A percentile compares a stretch with the other conserved stretches of the same genome.
These are phyloP conservation scores for Blastobotrys illinoisensis DNA, from an alignment of 1,139 yeast genomes.

Conservation along the genomic window DNA sequence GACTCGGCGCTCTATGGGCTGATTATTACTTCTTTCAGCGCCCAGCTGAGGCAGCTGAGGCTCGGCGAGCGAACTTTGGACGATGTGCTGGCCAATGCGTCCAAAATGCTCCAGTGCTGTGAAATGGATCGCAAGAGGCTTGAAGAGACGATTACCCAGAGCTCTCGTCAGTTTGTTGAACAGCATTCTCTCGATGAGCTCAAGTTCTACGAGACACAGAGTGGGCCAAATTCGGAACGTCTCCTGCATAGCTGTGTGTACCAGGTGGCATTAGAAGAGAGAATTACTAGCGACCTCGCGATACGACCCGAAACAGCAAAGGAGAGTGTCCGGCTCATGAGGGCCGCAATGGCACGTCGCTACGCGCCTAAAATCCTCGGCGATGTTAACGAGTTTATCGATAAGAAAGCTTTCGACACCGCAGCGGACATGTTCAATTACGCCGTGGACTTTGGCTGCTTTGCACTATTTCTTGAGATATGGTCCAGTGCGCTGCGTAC, in stretches of 20 bases:
- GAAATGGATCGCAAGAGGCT: not conserved
- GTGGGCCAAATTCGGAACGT: not conserved
- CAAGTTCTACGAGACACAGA: not conserved
- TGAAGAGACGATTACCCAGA: not conserved
- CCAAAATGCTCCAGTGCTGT: conserved; percentile 1
- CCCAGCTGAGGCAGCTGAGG: not conserved
- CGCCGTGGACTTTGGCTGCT: not conserved
- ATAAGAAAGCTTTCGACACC: not conserved
- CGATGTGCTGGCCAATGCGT: not conserved
- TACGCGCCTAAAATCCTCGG: not conserved
- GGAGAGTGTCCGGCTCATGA: not conserved
- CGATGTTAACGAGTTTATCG: not conserved
- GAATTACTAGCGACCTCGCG: not conserved
- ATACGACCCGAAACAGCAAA: not conserved
- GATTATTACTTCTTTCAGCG: not conserved
- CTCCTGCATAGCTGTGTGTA: not conserved
- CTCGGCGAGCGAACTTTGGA: not conserved
- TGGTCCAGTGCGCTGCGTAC: not conserved
- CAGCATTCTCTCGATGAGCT: not conserved
- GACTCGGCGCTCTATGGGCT: not conserved
- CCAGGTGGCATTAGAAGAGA: not conserved
- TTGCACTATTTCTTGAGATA: not conserved
- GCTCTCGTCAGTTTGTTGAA: not conserved
- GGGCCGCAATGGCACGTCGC: not conserved
- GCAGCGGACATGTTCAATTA: not conserved